A percentile compares a stretch with the other conserved stretches of the same genome.
These are phyloP conservation scores for Phytophthora gonapodyides DNA, from an alignment of 352 stramenopile species.

Conservation along the genomic window DNA sequence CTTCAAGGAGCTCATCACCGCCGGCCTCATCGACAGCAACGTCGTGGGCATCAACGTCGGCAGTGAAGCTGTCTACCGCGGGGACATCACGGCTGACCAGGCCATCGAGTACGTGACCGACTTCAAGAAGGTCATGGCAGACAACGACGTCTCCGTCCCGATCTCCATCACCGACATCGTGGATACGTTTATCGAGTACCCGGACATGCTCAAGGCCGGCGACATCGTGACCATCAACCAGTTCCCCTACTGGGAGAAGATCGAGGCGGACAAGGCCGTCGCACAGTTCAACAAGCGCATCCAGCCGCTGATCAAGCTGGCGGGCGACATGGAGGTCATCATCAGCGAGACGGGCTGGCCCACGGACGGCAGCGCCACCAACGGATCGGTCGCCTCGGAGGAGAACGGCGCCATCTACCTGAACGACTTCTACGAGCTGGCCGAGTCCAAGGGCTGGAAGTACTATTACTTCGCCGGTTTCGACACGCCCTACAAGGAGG, in stretches of 20 bases:
- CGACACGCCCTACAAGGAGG: slow-evolving; percentile 80
- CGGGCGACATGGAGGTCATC: slow-evolving; percentile 71
- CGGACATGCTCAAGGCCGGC: slow-evolving; percentile 70
- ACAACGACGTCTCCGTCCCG: slow-evolving; percentile 58
- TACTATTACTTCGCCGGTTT: slow-evolving; percentile 91
- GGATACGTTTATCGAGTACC: slow-evolving; percentile 77
- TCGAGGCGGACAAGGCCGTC: slow-evolving; percentile 55
- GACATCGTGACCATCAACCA: slow-evolving; percentile 87
- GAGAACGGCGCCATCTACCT: slow-evolving; percentile 69
- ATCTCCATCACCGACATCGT: slow-evolving; percentile 86
- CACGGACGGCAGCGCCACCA: slow-evolving; percentile 59
- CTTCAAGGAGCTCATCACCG: slow-evolving; percentile 64
- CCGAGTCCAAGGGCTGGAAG: slow-evolving; percentile 69
- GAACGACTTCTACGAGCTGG: slow-evolving; percentile 78
- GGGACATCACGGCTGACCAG: slow-evolving; percentile 71
- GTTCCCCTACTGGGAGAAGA: slow-evolving; percentile 87
- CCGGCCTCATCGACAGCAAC: slow-evolving; percentile 72
- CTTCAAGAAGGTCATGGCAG: slow-evolving; percentile 72
- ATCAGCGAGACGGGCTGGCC: slow-evolving; percentile 88
- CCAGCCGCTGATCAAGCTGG: slow-evolving; percentile 64
- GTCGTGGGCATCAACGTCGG: slow-evolving; percentile 87
- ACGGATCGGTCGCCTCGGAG: slow-evolving; percentile 60
- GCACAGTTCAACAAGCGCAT: slow-evolving; percentile 80
- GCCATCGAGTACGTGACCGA: slow-evolving; percentile 73
- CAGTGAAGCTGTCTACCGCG: slow-evolving; percentile 81